Conservation (phyloP, 192 early-diverging fungal species). For the Coemansia sp. region DNA sequence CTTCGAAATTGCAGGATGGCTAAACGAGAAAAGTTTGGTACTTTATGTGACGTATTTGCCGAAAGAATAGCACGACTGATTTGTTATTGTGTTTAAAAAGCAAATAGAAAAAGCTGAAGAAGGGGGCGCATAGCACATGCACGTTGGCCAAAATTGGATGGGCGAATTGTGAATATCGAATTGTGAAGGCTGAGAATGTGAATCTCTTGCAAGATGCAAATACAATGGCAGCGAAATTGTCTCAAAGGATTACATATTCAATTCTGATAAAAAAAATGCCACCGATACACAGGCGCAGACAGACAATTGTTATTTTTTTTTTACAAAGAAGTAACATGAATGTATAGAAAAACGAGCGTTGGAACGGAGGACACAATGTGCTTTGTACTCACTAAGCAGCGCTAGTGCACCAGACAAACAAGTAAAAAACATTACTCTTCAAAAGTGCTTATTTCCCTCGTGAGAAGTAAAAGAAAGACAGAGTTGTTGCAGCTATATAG, state of each 20-base stretch:
- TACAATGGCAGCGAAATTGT: background rate
- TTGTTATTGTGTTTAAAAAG: background rate
- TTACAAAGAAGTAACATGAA: background rate
- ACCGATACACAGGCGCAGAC: background rate
- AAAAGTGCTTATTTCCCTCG: background rate
- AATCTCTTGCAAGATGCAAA: background rate
- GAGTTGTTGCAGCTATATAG: background rate
- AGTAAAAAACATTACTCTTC: background rate
- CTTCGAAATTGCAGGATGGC: background rate
- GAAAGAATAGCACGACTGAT: background rate
- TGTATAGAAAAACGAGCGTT: background rate
- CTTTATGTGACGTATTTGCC: background rate
- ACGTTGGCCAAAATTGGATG: background rate
- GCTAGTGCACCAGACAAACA: background rate
- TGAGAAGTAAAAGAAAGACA: background rate
- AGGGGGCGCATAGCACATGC: slow-evolving; percentile 1
- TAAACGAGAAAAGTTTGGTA: background rate
- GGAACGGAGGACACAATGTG: background rate
- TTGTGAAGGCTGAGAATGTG: slow-evolving; percentile 2
- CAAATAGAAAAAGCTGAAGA: background rate
- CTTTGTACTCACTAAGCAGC: background rate
- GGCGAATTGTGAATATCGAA: slow-evolving; percentile 4
- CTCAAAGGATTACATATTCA: background rate
- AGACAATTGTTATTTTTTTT: background rate
- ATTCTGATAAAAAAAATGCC: background rate